These are phyloP conservation scores for Trichosporon asahii DNA, from an alignment of 1,284 basidiomycete species.

Conservation along the genomic window DNA sequence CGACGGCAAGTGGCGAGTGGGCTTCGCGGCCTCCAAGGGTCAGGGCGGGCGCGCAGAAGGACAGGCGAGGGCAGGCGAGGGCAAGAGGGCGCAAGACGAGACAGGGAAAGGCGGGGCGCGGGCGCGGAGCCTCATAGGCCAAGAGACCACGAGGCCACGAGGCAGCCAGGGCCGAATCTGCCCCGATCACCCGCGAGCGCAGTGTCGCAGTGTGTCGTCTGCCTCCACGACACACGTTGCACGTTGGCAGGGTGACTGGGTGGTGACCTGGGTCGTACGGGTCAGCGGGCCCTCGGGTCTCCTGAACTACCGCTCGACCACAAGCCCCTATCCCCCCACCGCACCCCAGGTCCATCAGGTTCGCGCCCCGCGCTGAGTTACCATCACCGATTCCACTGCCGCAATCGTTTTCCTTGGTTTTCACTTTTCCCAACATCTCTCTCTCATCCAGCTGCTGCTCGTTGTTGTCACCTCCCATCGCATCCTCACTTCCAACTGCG, in stretches of 20 bases:
- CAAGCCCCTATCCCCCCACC: not conserved
- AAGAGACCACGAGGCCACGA: not conserved
- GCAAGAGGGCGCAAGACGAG: too few species aligned
- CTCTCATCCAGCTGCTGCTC: too few species aligned
- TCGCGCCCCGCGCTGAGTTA: constrained; percentile 5
- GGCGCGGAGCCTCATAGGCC: not conserved
- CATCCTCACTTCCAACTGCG: not conserved
- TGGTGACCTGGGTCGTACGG: not conserved
- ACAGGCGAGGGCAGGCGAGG: too few species aligned
- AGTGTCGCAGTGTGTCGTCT: not conserved
- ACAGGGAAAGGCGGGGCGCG: not conserved
- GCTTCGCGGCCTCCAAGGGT: not conserved
- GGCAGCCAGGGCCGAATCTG: not conserved
- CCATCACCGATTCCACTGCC: constrained; percentile 5
- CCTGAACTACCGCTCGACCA: not conserved
- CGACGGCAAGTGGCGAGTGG: not conserved
- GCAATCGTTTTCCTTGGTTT: not conserved
- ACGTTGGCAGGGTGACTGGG: not conserved
- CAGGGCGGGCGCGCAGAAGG: not conserved
- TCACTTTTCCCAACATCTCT: not conserved
- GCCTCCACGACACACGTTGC: not conserved
- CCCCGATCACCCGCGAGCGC: not conserved
- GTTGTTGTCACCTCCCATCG: not conserved
- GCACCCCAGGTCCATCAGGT: constrained; percentile 2
- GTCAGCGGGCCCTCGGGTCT: not conserved